Base-by-base conservation (phyloP, 2,329 filamentous ascomycete species). In the Fusarium lateritium region DNA sequence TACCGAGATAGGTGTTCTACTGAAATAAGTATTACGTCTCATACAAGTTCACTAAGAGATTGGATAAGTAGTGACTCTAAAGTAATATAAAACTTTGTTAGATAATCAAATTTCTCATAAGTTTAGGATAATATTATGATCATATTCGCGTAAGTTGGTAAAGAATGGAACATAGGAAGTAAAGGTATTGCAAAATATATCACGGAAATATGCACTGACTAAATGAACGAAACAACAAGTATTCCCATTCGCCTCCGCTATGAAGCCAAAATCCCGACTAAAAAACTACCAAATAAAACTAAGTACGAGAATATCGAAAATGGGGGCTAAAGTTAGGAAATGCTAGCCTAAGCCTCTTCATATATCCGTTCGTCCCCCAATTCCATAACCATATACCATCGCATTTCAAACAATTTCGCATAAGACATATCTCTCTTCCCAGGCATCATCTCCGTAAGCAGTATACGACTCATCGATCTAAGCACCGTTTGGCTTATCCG, bases 221-320 rank as follows among this genome's bases (percentile, higher is more conserved):
- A 36, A 21, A 43, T 42, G 17, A 57, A 49, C 57, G 47, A 65
- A 66, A 62, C 53, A 58, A 21, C 19, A 43, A 13, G 22, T 44
- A 38, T 62, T 62, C 74, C 76, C 67, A 70, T 78, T 78, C 76
- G 74, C 76, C 75, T 77, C 74, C 75, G 75, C 76, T 77, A 79
- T 78, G 74, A 74, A 72, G 61, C 49, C 71, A 54, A 56, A 58
- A 71, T 51, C 44, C 62, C 65, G 61, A 55, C 42, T 56, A 55
- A 58, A 31, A 55, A 69, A 63, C 66, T 65, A 62, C 64, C 64
- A 39, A 53, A 38, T 44, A 60, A 61, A 57, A 55, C 45, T 45
- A 67, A 62, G 57, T 70, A 64, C 50, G 33, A 61, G 58, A 53
- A 64, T 67, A 70, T 67, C 45, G 33, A 65, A 67, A 65, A 71